A percentile compares a stretch with the other conserved stretches of the same genome.
Evolutionary conservation across 1,139 yeast genomes (phyloP).

Genomic region (Taphrina pruni): DNA sequence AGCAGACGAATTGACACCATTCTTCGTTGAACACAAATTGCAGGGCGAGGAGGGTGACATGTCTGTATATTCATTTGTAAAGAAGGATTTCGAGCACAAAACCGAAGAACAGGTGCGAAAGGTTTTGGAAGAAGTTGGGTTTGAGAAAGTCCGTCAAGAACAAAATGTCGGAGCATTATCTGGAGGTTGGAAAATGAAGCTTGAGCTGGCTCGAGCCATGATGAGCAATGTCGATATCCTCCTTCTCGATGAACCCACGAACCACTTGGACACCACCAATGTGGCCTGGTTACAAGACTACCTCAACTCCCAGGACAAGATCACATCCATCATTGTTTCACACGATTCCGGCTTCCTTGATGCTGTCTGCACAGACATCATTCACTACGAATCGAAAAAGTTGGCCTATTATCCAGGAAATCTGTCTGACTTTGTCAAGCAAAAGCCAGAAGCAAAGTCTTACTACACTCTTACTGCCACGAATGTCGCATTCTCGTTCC

Average conservation of each 20-base stretch:
- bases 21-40: slow-evolving; percentile 95
- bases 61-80: slow-evolving; percentile 86
- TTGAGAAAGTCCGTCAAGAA: slow-evolving; percentile 82
- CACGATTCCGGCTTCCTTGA: slow-evolving; percentile 99
- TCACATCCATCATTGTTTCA: slow-evolving; percentile 96
- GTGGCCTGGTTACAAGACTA: slow-evolving; percentile 95
- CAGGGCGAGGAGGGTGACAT: slow-evolving; percentile 95
- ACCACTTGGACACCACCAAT: slow-evolving; percentile 92
- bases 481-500: slow-evolving; percentile 93
- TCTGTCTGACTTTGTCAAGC: slow-evolving; percentile 96
- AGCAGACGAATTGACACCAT: slow-evolving; percentile 82
- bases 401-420: slow-evolving; percentile 99
- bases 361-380: slow-evolving; percentile 95
- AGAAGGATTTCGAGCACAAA: slow-evolving; percentile 82
- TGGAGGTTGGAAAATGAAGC: slow-evolving; percentile 99
- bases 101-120: slow-evolving; percentile 76
- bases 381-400: slow-evolving; percentile 99
- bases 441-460: slow-evolving; percentile 98
- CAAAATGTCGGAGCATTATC: slow-evolving; percentile 94
- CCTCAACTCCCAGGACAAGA: slow-evolving; percentile 88
- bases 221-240: slow-evolving; percentile 95
- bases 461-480: slow-evolving; percentile 99
- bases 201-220: slow-evolving; percentile 98
- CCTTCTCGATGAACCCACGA: slow-evolving; percentile 96
- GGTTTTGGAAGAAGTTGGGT: slow-evolving; percentile 76